phyloP scores from a whole-genome alignment of 805 yeast species.

The Lachancea waltii region DNA sequence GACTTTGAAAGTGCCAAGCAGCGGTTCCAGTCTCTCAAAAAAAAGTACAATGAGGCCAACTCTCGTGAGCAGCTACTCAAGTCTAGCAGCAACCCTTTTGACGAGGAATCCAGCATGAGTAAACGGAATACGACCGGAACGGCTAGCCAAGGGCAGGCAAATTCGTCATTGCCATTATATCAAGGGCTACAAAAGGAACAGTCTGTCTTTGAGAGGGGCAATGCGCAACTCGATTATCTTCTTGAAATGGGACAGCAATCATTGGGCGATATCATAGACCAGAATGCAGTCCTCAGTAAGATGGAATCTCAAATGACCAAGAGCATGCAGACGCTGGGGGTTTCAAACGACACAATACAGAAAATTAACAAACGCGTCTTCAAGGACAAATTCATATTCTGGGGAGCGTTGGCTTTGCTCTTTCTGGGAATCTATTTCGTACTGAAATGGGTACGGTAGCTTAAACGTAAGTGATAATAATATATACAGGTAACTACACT shows the following conservation, averaged over 20 bases:
- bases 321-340: conserved; percentile 74
- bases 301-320: conserved; percentile 58
- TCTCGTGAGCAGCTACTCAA: conserved; percentile 25
- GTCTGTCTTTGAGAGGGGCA: conserved; percentile 56
- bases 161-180: conserved; percentile 31
- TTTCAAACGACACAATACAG: conserved; percentile 77
- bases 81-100: conserved; percentile 21
- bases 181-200: conserved; percentile 69
- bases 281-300: conserved; percentile 61
- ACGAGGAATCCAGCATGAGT: conserved; percentile 23
- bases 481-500: conserved; percentile 2
- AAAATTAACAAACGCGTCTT: conserved; percentile 73
- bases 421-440: conserved; percentile 61
- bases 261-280: conserved; percentile 78
- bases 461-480: background rate
- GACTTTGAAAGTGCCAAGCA: conserved; percentile 30
- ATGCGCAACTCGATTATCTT: conserved; percentile 80
- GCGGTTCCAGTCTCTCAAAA: conserved; percentile 33
- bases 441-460: conserved; percentile 53
- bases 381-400: conserved; percentile 83
- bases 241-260: conserved; percentile 84
- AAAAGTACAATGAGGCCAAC: conserved; percentile 20
- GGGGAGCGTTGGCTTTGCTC: conserved; percentile 60
- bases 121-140: conserved; percentile 27
- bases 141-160: conserved; percentile 35